Evolutionary conservation across 129 eudicot genomes (phyloP).

Genomic region (Centella asiatica): DNA sequence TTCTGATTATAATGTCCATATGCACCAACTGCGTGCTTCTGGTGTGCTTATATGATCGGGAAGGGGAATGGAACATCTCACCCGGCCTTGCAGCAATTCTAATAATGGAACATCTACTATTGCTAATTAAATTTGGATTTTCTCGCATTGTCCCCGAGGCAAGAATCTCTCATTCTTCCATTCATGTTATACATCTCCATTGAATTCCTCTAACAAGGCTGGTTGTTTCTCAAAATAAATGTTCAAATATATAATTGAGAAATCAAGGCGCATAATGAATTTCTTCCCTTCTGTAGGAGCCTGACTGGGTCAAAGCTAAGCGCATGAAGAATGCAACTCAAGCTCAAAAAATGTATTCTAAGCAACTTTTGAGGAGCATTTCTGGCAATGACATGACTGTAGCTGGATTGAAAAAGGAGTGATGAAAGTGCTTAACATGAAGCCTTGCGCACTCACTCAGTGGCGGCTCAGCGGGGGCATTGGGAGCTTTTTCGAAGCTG

Average conservation of each 20-base stretch:
- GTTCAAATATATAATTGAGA: background rate
- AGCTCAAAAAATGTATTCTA: slow-evolving; percentile 74
- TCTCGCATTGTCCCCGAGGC: slow-evolving; percentile 90
- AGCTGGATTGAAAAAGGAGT: slow-evolving; percentile 10
- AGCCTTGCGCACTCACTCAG: background rate
- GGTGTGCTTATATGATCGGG: slow-evolving; percentile 72
- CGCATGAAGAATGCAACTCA: slow-evolving; percentile 82
- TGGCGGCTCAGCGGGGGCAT: background rate
- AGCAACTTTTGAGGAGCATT: slow-evolving; percentile 68
- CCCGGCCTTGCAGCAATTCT: slow-evolving; percentile 97
- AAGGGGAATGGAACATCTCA: slow-evolving; percentile 78
- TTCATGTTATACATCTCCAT: background rate
- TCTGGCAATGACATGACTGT: slow-evolving; percentile 33
- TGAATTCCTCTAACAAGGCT: background rate
- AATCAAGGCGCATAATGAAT: background rate
- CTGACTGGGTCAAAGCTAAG: slow-evolving; percentile 91
- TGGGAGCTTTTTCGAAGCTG: background rate
- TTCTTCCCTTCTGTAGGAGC: slow-evolving; percentile 47
- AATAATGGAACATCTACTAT: slow-evolving; percentile 77
- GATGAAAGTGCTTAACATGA: background rate
- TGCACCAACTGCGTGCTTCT: slow-evolving; percentile 87
- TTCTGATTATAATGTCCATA: slow-evolving; percentile 82
- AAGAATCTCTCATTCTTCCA: background rate
- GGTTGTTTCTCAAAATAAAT: background rate
- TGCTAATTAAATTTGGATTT: slow-evolving; percentile 82